phyloP scores from a whole-genome alignment of 2,329 filamentous ascomycete genomes.

The Macroventuria anomochaeta region DNA sequence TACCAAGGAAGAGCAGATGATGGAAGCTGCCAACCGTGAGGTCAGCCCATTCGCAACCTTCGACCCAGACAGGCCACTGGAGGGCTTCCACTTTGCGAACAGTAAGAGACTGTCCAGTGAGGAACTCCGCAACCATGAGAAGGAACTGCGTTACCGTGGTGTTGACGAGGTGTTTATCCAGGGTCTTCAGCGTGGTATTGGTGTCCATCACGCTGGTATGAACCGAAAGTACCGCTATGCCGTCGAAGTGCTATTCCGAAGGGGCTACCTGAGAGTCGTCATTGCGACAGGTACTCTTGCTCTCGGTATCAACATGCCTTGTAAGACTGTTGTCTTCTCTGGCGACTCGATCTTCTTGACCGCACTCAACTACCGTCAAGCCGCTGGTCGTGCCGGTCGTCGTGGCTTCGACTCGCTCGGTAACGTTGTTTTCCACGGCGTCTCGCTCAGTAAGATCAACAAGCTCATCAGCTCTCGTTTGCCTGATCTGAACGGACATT shows the following conservation, averaged over 20 bases:
- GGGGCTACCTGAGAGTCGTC: slow-evolving; percentile 72
- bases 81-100: slow-evolving; percentile 72
- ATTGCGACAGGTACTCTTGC: slow-evolving; percentile 78
- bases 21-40: slow-evolving; percentile 64
- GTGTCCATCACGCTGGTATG: slow-evolving; percentile 81
- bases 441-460: slow-evolving; percentile 66
- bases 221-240: slow-evolving; percentile 76
- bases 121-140: slow-evolving; percentile 65
- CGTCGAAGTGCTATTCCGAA: slow-evolving; percentile 77
- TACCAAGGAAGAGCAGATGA: slow-evolving; percentile 63
- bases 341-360: slow-evolving; percentile 77
- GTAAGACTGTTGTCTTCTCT: slow-evolving; percentile 78
- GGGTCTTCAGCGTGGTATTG: slow-evolving; percentile 71
- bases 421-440: slow-evolving; percentile 78
- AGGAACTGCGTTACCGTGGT: slow-evolving; percentile 59
- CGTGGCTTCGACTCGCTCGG: slow-evolving; percentile 81
- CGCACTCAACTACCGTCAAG: slow-evolving; percentile 77
- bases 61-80: slow-evolving; percentile 68
- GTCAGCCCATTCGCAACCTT: slow-evolving; percentile 67
- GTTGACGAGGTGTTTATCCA: slow-evolving; percentile 63
- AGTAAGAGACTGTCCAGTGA: slow-evolving; percentile 62
- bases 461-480: slow-evolving; percentile 75
- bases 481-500: slow-evolving; percentile 77
- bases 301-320: slow-evolving; percentile 75
- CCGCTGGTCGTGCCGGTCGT: slow-evolving; percentile 77